A percentile compares a stretch with the other conserved stretches of the same genome.
phyloP scores from a whole-genome alignment of 1,139 yeast species.

The Petasospora rhodanensis region DNA sequence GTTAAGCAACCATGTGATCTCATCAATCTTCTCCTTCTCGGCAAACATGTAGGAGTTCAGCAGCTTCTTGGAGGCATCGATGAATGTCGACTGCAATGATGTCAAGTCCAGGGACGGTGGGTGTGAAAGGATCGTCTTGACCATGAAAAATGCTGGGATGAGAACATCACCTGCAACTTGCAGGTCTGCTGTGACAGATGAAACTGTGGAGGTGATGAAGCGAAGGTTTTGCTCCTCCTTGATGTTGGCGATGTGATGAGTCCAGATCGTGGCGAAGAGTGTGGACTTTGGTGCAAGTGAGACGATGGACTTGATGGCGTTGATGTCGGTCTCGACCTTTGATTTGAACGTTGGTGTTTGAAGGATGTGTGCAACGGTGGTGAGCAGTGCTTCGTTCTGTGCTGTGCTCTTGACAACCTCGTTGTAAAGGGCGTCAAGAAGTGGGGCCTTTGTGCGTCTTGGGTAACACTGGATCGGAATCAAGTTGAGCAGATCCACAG shows the following conservation, averaged over 20 bases:
- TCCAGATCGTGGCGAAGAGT: conserved; percentile 32
- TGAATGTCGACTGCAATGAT: conserved; percentile 10
- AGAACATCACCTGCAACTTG: conserved; percentile 9
- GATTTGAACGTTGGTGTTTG: conserved; percentile 49
- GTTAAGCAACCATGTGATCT: conserved; percentile 21
- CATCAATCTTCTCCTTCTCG: background rate
- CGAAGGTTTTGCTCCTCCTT: conserved; percentile 25
- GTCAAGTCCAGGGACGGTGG: conserved; percentile 1
- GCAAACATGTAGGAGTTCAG: conserved; percentile 5
- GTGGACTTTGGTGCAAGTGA: conserved; percentile 18
- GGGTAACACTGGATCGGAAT: conserved; percentile 51
- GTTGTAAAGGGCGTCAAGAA: conserved; percentile 38
- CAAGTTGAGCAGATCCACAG: conserved; percentile 16
- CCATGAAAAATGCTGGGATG: conserved; percentile 21
- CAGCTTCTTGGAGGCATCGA: conserved; percentile 9
- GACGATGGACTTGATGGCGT: conserved; percentile 26
- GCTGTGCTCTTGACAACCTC: too few species aligned
- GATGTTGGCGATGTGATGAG: conserved; percentile 28
- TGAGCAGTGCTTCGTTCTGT: too few species aligned
- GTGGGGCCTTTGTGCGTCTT: conserved; percentile 36
- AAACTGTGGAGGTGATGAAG: conserved; percentile 19
- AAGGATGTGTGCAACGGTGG: conserved; percentile 35
- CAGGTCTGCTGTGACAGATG: conserved; percentile 11
- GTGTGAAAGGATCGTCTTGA: conserved; percentile 21
- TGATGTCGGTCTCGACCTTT: conserved; percentile 40